Base-by-base conservation (phyloP, 257 asterid species). In the Penstemon barbatus region DNA sequence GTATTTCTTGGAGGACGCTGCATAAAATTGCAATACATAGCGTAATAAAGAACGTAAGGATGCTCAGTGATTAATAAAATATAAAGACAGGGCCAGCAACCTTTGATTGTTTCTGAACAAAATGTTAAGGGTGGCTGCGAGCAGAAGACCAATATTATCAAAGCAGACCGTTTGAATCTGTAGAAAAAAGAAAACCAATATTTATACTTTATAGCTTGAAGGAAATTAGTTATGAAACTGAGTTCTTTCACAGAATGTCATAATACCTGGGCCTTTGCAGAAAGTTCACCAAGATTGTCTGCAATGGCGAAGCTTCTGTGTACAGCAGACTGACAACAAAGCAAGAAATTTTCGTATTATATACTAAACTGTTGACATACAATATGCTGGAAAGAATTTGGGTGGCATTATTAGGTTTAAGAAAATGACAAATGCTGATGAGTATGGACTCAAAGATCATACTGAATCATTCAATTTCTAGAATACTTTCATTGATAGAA, bases 131-230 rank as follows among this genome's bases (percentile, higher is more conserved):
- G 83, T 42, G 44, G 95, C 99, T 66, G 99, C 96, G 57, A 94
- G 85, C 66, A 86, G 71, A 78, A 94, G 97, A 64, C 99, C 99
- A 41, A 92, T 80, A 72, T 83, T 94, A 71, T 94, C 99, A 57
- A 89, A 94, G 93, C 99, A 94, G 65, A 94, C 97, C 8, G 96
- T 87, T 78, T 94, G 99, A 76, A 88, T 92, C 97, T 90, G 92
- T 77, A 46, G 13, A 75, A 63, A 46, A 33, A 64, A 80, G 65
- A 74, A 68, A 1, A 25, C 33, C 33, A 25, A 25, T 25, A 25
- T 1, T 62, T 44, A 78, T 66, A 68, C 43, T 63, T 66, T 13
- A 71, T 6, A 7, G 59, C 72, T 46, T 15, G 50, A 57, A 68
- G 6, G 39, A 40, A 37, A 57, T 42, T 9, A 6, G 19, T 62